Base-by-base conservation (phyloP, 805 yeast species). In the Candida vartiovaarae region DNA sequence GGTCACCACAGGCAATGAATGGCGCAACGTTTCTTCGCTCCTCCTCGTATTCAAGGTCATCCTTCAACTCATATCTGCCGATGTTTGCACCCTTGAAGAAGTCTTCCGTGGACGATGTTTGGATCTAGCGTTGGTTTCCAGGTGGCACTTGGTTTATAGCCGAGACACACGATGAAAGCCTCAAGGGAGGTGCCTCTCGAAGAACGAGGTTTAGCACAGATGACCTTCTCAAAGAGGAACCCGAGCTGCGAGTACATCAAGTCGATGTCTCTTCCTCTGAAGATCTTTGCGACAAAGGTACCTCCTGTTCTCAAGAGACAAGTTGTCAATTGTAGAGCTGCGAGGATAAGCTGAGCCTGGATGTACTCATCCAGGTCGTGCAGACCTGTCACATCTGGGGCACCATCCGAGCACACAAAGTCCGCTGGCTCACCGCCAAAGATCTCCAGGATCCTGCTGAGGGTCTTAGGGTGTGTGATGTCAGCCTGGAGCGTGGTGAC, bases 331-430 rank as follows among this genome's bases (percentile, higher is more conserved):
- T 89, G 96, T 44, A 93, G 67, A 1, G 99, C 99, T 34, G 96
- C 83, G 54, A 90, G 69, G 41, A 93, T 85, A 45, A 93, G 70
- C 61, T 93, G 98, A 3, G 96, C 96, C 67, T 93, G 99, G 45
- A 93, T 85, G 60, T 91, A 93, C 63, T 93, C 99, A 62, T 93
- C 99, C 46, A 93, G 69, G 64, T 93, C 99, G 61, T 93, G 99
- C 41, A 93, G 65, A 1, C 99, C 99, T 0, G 99, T 93, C 24
- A 93, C 99, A 65, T 93, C 99, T 2, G 99, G 99, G 0, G 99
- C 99, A 45, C 99, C 99, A 62, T 93, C 98, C 56, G 95, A 83
- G 56, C 96, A 88, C 1, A 93, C 96, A 60, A 91, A 84, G 63
- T 93, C 99, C 0, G 98, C 98, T 44, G 84, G 81, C 52, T 86